A percentile compares a stretch with the other conserved stretches of the same genome.
Conservation (phyloP, 2,329 filamentous ascomycete genomes). For the Tolypocladium capitatum region DNA sequence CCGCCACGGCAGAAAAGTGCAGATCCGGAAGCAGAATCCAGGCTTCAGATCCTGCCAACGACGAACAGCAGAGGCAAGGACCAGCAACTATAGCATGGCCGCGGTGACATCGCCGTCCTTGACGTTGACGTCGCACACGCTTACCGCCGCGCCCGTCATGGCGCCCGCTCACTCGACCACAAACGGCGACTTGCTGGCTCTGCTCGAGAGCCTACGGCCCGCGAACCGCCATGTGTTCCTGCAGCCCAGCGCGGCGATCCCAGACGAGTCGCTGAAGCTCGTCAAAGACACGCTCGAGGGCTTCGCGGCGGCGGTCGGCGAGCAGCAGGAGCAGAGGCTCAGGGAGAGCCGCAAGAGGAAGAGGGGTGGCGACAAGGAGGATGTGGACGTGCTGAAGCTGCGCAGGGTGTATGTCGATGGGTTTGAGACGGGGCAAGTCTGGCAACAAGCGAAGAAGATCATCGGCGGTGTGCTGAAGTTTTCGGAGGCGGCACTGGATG, state of each 20-base stretch:
- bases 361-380: constrained; percentile 36
- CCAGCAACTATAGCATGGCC: constrained; percentile 18
- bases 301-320: constrained; percentile 60
- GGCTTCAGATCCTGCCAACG: background rate
- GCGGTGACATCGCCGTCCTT: constrained; percentile 40
- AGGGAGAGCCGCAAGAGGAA: constrained; percentile 69
- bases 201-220: constrained; percentile 44
- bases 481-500: constrained; percentile 31
- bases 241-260: constrained; percentile 54
- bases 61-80: background rate
- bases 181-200: constrained; percentile 28
- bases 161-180: constrained; percentile 20
- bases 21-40: background rate
- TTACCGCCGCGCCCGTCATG: constrained; percentile 37
- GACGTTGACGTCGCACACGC: constrained; percentile 51
- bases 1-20: constrained; percentile 4
- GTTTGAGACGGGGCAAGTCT: constrained; percentile 79
- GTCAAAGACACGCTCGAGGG: constrained; percentile 72
- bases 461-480: constrained; percentile 44
- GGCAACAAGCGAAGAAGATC: constrained; percentile 83
- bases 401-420: constrained; percentile 76
- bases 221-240: constrained; percentile 60
- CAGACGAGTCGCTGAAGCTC: constrained; percentile 56
- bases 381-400: constrained; percentile 51
- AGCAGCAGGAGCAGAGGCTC: constrained; percentile 56